A percentile compares a stretch with the other conserved stretches of the same genome.
phyloP scores from a whole-genome alignment of 2,329 filamentous ascomycete genomes.

The Elsinoe arachidis region DNA sequence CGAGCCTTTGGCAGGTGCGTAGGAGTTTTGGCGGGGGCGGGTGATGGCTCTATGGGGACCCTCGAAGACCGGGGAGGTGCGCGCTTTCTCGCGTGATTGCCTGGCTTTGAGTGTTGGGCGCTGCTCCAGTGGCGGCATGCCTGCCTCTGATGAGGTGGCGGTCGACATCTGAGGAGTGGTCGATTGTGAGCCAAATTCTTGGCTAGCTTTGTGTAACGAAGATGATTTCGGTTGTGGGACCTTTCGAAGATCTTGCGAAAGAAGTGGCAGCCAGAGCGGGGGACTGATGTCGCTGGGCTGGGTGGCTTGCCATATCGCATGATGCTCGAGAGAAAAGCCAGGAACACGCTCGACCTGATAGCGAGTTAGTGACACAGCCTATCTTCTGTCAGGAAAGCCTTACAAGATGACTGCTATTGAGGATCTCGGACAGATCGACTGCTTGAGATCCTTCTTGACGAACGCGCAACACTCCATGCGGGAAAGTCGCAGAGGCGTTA shows the following conservation, averaged over 20 bases:
- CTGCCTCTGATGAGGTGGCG: conserved; percentile 31
- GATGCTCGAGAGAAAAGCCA: conserved; percentile 46
- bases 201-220: conserved; percentile 19
- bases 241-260: conserved; percentile 46
- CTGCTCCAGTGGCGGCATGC: conserved; percentile 24
- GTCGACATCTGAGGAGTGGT: conserved; percentile 29
- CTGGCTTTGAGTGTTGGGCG: neutral
- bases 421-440: conserved; percentile 32
- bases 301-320: conserved; percentile 43
- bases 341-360: conserved; percentile 40
- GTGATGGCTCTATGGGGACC: neutral
- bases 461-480: conserved; percentile 44
- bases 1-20: conserved; percentile 22
- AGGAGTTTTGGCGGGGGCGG: conserved; percentile 20
- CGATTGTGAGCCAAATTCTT: conserved; percentile 16
- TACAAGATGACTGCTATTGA: conserved; percentile 39
- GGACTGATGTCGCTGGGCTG: conserved; percentile 36
- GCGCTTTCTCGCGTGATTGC: neutral
- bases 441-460: conserved; percentile 38
- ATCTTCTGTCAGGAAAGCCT: neutral
- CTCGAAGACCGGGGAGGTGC: neutral
- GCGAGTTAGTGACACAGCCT: neutral
- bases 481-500: conserved; percentile 29
- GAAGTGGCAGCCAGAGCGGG: conserved; percentile 41
- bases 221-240: conserved; percentile 34